Evolutionary conservation across 2,329 filamentous ascomycete species (phyloP).

Genomic region (Colletotrichum filicis): DNA sequence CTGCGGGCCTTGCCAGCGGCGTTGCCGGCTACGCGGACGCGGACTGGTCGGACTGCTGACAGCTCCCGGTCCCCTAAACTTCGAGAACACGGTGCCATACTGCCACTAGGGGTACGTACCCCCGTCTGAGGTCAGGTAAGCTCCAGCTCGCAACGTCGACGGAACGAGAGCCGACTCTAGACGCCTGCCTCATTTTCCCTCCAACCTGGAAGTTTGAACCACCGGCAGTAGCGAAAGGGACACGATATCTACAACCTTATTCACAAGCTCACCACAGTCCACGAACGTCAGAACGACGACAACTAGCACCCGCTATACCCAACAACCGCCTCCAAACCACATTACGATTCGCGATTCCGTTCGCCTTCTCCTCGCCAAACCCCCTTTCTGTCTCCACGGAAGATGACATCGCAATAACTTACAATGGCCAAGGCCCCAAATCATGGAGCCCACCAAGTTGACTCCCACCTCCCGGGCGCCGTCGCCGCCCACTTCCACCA

Average conservation of each 20-base stretch:
- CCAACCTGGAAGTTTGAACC: neutral
- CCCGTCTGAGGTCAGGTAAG: conserved; percentile 14
- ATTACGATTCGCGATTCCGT: neutral
- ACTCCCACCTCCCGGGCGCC: conserved; percentile 32
- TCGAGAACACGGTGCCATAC: neutral
- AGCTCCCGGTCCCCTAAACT: conserved; percentile 28
- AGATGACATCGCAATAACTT: conserved; percentile 37
- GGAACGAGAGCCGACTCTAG: conserved; percentile 16
- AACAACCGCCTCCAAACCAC: neutral
- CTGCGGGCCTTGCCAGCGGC: conserved; percentile 2
- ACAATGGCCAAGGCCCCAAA: conserved; percentile 37
- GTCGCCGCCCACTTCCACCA: conserved; percentile 7
- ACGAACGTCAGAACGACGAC: neutral
- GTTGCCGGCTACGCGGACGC: conserved; percentile 10
- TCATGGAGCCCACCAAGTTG: conserved; percentile 34
- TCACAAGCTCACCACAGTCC: neutral
- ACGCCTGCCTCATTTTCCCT: neutral
- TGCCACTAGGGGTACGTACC: neutral
- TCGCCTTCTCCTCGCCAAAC: neutral
- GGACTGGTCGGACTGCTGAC: conserved; percentile 19
- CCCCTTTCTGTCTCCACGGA: conserved; percentile 15
- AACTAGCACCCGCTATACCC: neutral
- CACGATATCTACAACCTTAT: neutral
- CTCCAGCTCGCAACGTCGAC: conserved; percentile 34
- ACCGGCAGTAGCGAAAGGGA: neutral